Evolutionary conservation across 1,284 basidiomycete species (phyloP).

Genomic region (Sanghuangporus weigelae): DNA sequence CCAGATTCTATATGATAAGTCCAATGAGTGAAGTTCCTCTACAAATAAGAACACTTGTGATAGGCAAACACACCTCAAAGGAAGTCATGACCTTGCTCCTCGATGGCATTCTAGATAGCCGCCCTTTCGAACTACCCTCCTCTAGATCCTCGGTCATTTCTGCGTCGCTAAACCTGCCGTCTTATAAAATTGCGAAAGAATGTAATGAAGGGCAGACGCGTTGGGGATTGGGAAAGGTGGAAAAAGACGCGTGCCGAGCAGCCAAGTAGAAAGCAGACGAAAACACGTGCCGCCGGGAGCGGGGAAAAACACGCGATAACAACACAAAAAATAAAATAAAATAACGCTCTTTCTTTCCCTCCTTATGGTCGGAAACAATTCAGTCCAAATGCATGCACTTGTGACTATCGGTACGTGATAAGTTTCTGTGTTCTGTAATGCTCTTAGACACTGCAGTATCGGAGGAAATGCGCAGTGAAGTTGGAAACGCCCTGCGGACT

Average conservation of each 20-base stretch:
- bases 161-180: not conserved
- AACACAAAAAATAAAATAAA: too few species aligned
- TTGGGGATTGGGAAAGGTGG: not conserved
- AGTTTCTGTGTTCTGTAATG: too few species aligned
- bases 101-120: not conserved
- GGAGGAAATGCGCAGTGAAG: too few species aligned
- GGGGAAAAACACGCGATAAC: not conserved
- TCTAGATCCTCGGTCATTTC: not conserved
- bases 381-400: too few species aligned
- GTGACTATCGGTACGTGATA: too few species aligned
- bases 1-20: slow-evolving; percentile 47
- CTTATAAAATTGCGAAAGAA: not conserved
- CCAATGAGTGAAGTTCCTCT: too few species aligned
- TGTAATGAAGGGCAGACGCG: not conserved
- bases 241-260: not conserved
- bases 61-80: slow-evolving; percentile 9
- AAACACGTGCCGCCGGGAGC: not conserved
- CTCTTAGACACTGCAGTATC: too few species aligned
- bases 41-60: not conserved
- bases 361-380: too few species aligned
- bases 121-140: not conserved
- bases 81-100: slow-evolving; percentile 15
- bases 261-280: not conserved
- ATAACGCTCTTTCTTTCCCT: too few species aligned
- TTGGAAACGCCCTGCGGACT: too few species aligned